Conservation (phyloP, 1,139 yeast genomes). For the Taiozyma sp. region DNA sequence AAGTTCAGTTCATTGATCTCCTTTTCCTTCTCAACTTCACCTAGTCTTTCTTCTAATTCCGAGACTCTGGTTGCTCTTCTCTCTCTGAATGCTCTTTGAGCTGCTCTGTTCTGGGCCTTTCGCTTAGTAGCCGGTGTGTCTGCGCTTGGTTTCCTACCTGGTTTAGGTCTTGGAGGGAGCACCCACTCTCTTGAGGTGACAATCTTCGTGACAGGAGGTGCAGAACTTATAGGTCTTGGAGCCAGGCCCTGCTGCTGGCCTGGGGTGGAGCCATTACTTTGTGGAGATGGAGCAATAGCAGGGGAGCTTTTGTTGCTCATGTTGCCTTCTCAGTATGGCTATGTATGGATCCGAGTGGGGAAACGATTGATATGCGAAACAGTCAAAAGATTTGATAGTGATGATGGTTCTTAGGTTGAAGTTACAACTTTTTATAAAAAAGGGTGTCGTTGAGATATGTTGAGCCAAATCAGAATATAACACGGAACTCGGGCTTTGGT, state of each 20-base stretch:
- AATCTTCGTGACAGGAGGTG: slow-evolving; percentile 33
- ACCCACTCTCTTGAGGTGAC: slow-evolving; percentile 88
- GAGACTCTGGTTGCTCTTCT: slow-evolving; percentile 36
- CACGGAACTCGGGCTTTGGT: not conserved
- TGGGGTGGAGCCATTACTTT: not conserved
- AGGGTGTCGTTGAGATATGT: not conserved
- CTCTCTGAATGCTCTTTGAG: slow-evolving; percentile 77
- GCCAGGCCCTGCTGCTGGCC: not conserved
- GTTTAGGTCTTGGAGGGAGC: slow-evolving; percentile 86
- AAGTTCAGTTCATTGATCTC: slow-evolving; percentile 58
- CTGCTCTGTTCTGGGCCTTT: slow-evolving; percentile 93
- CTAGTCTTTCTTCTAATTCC: slow-evolving; percentile 49
- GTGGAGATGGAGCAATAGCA: slow-evolving; percentile 11
- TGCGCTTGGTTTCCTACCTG: slow-evolving; percentile 82
- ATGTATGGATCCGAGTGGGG: not conserved
- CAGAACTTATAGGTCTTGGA: slow-evolving; percentile 2
- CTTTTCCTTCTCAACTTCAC: slow-evolving; percentile 63
- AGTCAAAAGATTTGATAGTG: not conserved
- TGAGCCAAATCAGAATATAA: not conserved
- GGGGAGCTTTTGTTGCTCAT: slow-evolving; percentile 10
- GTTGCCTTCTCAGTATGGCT: not conserved
- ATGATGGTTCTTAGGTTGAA: not conserved
- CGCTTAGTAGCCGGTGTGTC: slow-evolving; percentile 69
- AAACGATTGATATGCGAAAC: not conserved
- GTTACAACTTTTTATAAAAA: not conserved